phyloP scores from a whole-genome alignment of 2,329 filamentous ascomycete genomes.

The Microcyclospora tardicrescens region DNA sequence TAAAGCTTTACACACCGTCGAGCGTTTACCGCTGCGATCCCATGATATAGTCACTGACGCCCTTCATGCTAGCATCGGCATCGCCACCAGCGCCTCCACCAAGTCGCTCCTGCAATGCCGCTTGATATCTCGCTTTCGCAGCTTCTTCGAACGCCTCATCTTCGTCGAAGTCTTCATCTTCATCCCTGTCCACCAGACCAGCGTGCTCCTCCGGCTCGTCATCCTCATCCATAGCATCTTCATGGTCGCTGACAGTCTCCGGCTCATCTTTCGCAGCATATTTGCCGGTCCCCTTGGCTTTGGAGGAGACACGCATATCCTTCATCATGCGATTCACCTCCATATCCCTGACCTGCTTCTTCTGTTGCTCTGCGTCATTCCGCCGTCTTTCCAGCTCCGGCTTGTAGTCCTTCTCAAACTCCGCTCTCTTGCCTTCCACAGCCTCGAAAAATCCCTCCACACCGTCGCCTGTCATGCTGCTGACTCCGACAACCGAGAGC shows the following conservation, averaged over 20 bases:
- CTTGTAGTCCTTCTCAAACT: constrained; percentile 82
- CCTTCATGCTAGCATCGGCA: too few relatives aligned
- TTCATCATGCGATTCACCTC: constrained; percentile 91
- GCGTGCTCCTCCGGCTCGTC: constrained; percentile 34
- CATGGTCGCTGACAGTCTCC: constrained; percentile 38
- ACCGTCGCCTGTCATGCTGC: constrained; percentile 80
- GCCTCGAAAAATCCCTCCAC: constrained; percentile 89
- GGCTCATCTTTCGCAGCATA: constrained; percentile 29
- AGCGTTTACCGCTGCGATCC: too few relatives aligned
- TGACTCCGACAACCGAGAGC: constrained; percentile 83
- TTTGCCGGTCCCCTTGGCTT: constrained; percentile 22
- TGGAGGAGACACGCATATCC: constrained; percentile 58
- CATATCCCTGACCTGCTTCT: constrained; percentile 57
- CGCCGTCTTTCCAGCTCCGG: constrained; percentile 75
- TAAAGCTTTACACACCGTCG: too few relatives aligned
- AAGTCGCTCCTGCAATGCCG: constrained; percentile 49
- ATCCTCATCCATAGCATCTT: constrained; percentile 41
- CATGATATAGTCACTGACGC: too few relatives aligned
- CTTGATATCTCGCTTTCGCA: constrained; percentile 62
- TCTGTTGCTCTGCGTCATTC: constrained; percentile 62
- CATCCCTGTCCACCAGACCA: constrained; percentile 39
- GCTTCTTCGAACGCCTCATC: constrained; percentile 48
- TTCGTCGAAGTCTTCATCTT: constrained; percentile 43
- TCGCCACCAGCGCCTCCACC: constrained; percentile 6
- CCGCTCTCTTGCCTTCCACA: constrained; percentile 71